Conservation (phyloP, 805 yeast species). For the Metschnikowia gelsemii region DNA sequence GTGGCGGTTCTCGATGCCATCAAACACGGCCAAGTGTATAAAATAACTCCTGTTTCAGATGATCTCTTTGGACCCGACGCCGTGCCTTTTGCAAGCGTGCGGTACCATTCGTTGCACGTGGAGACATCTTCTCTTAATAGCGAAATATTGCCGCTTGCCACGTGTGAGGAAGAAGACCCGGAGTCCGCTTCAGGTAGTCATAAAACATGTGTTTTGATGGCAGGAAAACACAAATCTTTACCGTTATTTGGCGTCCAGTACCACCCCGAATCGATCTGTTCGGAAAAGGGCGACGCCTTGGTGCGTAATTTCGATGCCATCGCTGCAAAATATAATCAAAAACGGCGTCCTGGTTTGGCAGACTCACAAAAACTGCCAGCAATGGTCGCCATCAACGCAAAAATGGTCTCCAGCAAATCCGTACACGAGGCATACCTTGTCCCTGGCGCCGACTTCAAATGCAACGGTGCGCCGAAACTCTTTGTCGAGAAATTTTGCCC, state of each 20-base stretch:
- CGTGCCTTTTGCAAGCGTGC: constrained; percentile 59
- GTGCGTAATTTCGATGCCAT: constrained; percentile 60
- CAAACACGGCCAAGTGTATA: constrained; percentile 83
- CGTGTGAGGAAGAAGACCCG: constrained; percentile 38
- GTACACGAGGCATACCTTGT: constrained; percentile 25
- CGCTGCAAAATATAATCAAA: constrained; percentile 38
- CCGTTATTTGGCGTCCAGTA: constrained; percentile 96
- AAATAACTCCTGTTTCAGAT: constrained; percentile 47
- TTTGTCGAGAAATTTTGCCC: constrained; percentile 7
- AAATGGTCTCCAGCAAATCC: constrained; percentile 14
- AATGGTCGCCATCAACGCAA: constrained; percentile 3
- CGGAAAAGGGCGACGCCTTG: constrained; percentile 60
- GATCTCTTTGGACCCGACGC: constrained; percentile 12
- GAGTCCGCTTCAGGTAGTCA: too few relatives aligned
- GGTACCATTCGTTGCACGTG: constrained; percentile 86
- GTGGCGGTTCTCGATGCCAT: constrained; percentile 56
- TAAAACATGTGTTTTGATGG: constrained; percentile 63
- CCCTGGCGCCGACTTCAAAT: constrained; percentile 9
- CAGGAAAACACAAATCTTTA: constrained; percentile 54
- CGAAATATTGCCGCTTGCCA: constrained; percentile 58
- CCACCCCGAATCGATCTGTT: constrained; percentile 94
- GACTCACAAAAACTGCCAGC: constrained; percentile 2
- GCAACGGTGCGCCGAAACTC: constrained; percentile 6
- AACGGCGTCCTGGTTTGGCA: constrained; percentile 18
- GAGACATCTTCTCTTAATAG: constrained; percentile 27